Evolutionary conservation across 2,329 filamentous ascomycete genomes (phyloP), one percentile per base, ranked within the genome.

Genomic region (Colletotrichum sojae): DNA sequence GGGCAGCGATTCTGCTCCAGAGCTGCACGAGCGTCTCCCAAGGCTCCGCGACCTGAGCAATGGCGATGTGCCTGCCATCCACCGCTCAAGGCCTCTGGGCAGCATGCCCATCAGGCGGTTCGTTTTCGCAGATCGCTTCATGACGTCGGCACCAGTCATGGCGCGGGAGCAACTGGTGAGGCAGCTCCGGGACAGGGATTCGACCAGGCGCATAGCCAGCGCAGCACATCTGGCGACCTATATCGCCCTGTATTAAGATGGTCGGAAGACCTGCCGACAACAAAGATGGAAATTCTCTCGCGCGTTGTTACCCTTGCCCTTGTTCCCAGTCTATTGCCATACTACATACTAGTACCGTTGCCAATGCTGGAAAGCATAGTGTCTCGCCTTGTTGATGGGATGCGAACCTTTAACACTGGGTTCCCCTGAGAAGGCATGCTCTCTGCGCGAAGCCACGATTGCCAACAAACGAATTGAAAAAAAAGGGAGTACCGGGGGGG

Each of bases 131-230:
- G 46, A 68, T 63, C 52, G 48, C 46, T 56, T 56, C 61, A 67
- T 71, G 69, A 70, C 69, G 69, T 71, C 53, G 67, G 54, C 57
- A 51, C 27, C 61, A 71, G 56, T 66, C 57, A 59, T 57, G 49
- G 49, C 51, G 53, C 67, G 61, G 59, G 51, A 53, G 43, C 53
- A 53, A 70, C 39, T 51, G 39, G 62, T 61, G 56, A 67, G 43
- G 67, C 67, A 70, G 36, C 67, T 58, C 60, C 61, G 56, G 53
- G 22, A 39, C 67, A 61, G 61, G 69, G 55, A 55, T 58, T 46
- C 31, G 60, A 43, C 43, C 45, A 27, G 27, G 57, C 61, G 69
- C 60, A 67, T 65, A 62, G 67, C 66, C 66, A 67, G 61, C 67
- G 45, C 61, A 70, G 57, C 61, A 49, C 43, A 27, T 55, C 58